Evolutionary conservation across 306 rosid species (phyloP).

Genomic region (Cicer pinnatifidum): DNA sequence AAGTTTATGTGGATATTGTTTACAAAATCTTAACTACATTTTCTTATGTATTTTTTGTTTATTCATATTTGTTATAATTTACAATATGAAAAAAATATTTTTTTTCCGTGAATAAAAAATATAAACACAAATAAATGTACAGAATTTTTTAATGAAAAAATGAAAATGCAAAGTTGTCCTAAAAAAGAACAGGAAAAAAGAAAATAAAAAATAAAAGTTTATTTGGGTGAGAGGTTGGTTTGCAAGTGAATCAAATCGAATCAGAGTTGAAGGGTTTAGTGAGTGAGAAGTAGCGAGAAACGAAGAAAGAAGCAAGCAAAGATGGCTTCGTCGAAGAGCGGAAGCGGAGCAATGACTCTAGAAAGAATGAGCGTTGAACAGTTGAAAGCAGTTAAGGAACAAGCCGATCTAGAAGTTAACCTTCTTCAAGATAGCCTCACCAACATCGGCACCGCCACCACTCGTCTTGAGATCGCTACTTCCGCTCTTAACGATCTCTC

Average conservation of each 20-base stretch:
- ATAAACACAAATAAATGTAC: too few relatives aligned
- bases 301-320: background rate
- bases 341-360: constrained; percentile 46
- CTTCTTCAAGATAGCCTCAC: constrained; percentile 84
- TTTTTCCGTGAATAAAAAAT: too few relatives aligned
- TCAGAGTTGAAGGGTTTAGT: background rate
- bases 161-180: too few relatives aligned
- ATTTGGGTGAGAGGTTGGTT: too few relatives aligned
- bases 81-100: too few relatives aligned
- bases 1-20: too few relatives aligned
- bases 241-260: background rate
- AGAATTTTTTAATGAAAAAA: too few relatives aligned
- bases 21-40: too few relatives aligned
- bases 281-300: background rate
- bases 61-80: too few relatives aligned
- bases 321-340: constrained; percentile 61
- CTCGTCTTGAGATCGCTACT: constrained; percentile 83
- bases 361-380: constrained; percentile 93
- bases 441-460: constrained; percentile 87
- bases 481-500: constrained; percentile 85
- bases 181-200: too few relatives aligned
- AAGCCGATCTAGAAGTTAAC: constrained; percentile 79
- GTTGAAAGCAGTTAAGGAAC: constrained; percentile 78
- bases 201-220: too few relatives aligned
- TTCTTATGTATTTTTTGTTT: too few relatives aligned